These are phyloP conservation scores for Thermomyces lanuginosus DNA, from an alignment of 2,329 filamentous ascomycete genomes.

Conservation along the genomic window DNA sequence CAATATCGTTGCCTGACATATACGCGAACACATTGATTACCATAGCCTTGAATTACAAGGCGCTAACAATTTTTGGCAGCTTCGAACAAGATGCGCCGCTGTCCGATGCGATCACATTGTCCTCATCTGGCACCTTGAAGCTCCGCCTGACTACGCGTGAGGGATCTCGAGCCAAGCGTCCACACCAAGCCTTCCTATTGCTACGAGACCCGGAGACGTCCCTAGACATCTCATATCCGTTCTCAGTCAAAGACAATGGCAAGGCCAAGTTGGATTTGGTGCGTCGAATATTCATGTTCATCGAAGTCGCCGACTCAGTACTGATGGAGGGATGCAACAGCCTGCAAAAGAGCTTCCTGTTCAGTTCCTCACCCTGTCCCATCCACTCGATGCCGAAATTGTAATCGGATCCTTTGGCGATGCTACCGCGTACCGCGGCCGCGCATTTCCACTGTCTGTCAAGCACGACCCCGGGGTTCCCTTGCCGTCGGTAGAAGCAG, in stretches of 20 bases:
- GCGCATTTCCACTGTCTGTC: constrained; percentile 58
- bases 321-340: constrained; percentile 34
- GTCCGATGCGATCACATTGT: constrained; percentile 47
- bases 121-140: constrained; percentile 58
- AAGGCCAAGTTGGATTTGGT: constrained; percentile 78
- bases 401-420: constrained; percentile 76
- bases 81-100: constrained; percentile 45
- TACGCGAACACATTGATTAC: too few species aligned
- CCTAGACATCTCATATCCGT: constrained; percentile 72
- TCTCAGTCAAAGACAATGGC: constrained; percentile 71
- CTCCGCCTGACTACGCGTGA: constrained; percentile 68
- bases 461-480: constrained; percentile 46
- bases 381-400: constrained; percentile 62
- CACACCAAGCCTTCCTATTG: constrained; percentile 86
- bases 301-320: constrained; percentile 3
- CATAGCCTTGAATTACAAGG: too few species aligned
- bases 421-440: constrained; percentile 47
- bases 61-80: too few species aligned
- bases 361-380: constrained; percentile 54
- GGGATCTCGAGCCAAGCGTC: constrained; percentile 59
- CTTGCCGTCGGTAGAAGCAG: constrained; percentile 45
- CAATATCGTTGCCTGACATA: too few species aligned
- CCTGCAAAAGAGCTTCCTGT: constrained; percentile 74
- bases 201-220: constrained; percentile 58
- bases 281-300: constrained; percentile 21